Base-by-base conservation (phyloP, 2,329 filamentous ascomycete species). In the Sphaerulina vaccinii region DNA sequence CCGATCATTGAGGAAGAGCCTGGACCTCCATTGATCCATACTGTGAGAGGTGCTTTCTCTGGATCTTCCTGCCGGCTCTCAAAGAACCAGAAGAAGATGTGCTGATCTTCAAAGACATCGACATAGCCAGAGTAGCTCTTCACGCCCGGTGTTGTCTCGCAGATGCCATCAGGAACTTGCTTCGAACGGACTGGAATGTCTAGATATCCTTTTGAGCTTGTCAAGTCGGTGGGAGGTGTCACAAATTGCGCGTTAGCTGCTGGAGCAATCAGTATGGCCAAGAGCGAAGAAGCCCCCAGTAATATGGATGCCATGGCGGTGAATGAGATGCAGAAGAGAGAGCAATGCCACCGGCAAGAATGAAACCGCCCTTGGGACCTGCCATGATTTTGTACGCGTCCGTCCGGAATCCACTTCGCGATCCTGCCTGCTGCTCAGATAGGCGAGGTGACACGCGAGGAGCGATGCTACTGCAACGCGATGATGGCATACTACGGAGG, bases 1-100 rank as follows among this genome's bases (percentile, higher is more conserved):
- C 80, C 81, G 49, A 82, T 76, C 72, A 85, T 76, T 10, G 78
- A 82, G 13, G 75, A 78, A 6, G 74, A 75, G 5, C 82, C 82
- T 2, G 82, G 82, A 0, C 83, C 83, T 29, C 80, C 80, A 53
- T 79, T 79, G 62, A 85, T 76, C 77, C 81, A 86, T 19, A 84
- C 78, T 0, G 79, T 78, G 24, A 85, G 66, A 0, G 82, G 82
- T 2, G 80, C 80, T 39, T 76, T 72, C 9, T 64, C 57, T 1
- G 81, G 73, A 57, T 75, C 37, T 4, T 79, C 72, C 6, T 32
- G 27, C 27, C 79, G 72, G 5, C 81, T 73, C 59, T 84, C 81
- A 59, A 85, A 79, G 62, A 83, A 85, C 80, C 81, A 83, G 68
- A 85, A 86, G 67, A 84, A 85, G 43, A 79, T 83, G 62, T 83